A percentile compares a stretch with the other conserved stretches of the same genome.
These are phyloP conservation scores for Eremothecium sinecaudum DNA, from an alignment of 1,139 yeast species.

Conservation along the genomic window DNA sequence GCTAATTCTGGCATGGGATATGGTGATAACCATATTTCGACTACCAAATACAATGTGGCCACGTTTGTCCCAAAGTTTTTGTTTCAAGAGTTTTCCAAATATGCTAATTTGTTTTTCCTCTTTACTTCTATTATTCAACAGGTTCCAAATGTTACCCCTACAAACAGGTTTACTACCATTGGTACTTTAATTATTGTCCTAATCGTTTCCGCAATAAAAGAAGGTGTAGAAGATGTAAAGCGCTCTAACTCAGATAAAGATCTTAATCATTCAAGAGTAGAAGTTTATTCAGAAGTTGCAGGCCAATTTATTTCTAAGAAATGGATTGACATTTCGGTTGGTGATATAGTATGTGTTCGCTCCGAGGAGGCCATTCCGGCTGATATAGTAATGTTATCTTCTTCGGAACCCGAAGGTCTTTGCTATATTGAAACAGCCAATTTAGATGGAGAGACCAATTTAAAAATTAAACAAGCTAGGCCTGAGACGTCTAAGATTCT, in stretches of 20 bases:
- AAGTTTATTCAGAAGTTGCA: slow-evolving; percentile 51
- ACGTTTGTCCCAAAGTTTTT: slow-evolving; percentile 91
- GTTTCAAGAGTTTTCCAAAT: slow-evolving; percentile 93
- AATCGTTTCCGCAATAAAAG: slow-evolving; percentile 85
- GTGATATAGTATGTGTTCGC: slow-evolving; percentile 76
- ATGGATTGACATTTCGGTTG: slow-evolving; percentile 88
- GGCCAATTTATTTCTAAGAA: slow-evolving; percentile 57
- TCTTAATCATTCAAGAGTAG: slow-evolving; percentile 67
- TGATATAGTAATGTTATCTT: slow-evolving; percentile 70
- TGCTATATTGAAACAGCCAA: slow-evolving; percentile 97
- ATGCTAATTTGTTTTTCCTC: slow-evolving; percentile 88
- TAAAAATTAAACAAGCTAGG: slow-evolving; percentile 84
- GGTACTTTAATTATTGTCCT: slow-evolving; percentile 82
- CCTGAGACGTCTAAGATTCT: slow-evolving; percentile 69
- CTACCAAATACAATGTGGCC: slow-evolving; percentile 92
- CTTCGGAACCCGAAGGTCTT: slow-evolving; percentile 96
- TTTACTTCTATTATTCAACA: slow-evolving; percentile 93
- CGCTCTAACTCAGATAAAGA: slow-evolving; percentile 86
- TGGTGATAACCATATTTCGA: slow-evolving; percentile 79
- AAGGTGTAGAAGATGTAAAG: slow-evolving; percentile 80
- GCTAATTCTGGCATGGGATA: slow-evolving; percentile 51
- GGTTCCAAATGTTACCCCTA: slow-evolving; percentile 94
- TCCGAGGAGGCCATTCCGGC: slow-evolving; percentile 95
- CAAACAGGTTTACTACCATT: slow-evolving; percentile 90
- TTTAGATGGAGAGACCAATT: slow-evolving; percentile 93